phyloP scores from a whole-genome alignment of 2,329 filamentous ascomycete species.

The Lachnellula subtilissima region DNA sequence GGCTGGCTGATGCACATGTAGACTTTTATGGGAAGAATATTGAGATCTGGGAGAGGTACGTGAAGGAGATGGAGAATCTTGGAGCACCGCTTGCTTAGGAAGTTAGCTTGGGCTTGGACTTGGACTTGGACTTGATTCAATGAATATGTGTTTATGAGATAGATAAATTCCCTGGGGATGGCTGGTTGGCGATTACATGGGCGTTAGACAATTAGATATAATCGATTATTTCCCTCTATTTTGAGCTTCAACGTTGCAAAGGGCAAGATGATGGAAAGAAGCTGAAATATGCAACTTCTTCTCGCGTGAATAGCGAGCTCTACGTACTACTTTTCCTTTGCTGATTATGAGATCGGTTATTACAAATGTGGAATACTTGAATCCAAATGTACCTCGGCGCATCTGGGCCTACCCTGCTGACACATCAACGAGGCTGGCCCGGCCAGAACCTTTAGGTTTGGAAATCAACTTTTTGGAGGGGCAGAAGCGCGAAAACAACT shows the following conservation, averaged over 20 bases:
- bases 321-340: neutral
- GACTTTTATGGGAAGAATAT: constrained; percentile 78
- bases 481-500: constrained; percentile 8
- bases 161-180: neutral
- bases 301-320: neutral
- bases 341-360: neutral
- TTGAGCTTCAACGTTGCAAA: neutral
- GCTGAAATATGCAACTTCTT: neutral
- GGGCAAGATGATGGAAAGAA: neutral
- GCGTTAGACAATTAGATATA: constrained; percentile 7
- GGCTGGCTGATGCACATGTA: constrained; percentile 78
- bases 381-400: neutral
- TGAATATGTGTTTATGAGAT: neutral
- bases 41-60: constrained; percentile 82
- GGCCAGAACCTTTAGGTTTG: constrained; percentile 18
- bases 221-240: neutral
- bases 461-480: constrained; percentile 20
- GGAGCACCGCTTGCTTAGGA: constrained; percentile 33
- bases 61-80: constrained; percentile 80
- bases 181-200: neutral
- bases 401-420: constrained; percentile 1
- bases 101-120: neutral
- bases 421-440: constrained; percentile 2
- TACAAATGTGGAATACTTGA: neutral
- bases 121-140: neutral